phyloP scores from a whole-genome alignment of 495 filamentous ascomycete genomes.

The Aspergillus affinis region DNA sequence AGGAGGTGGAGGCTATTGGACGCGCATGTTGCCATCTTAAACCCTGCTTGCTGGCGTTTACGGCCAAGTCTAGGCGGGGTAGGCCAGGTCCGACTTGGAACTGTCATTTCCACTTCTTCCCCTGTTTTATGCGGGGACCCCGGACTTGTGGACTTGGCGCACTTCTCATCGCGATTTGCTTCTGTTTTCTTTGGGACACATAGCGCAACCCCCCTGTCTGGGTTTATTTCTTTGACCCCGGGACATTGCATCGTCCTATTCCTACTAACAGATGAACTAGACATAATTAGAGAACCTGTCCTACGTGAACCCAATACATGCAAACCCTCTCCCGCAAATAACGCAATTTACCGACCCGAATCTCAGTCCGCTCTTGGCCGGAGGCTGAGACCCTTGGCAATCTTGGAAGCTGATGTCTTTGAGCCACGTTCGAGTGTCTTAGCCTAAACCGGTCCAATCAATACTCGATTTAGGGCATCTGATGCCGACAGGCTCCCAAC shows the following conservation, averaged over 20 bases:
- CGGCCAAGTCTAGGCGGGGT: neutral
- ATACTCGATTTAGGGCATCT: neutral
- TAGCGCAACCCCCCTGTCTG: neutral
- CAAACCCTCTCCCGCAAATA: neutral
- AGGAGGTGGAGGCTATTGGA: neutral
- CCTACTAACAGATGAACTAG: too few species aligned
- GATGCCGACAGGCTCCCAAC: constrained; percentile 1
- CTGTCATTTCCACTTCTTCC: constrained; percentile 4
- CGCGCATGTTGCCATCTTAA: constrained; percentile 9
- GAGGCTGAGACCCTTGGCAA: constrained; percentile 6
- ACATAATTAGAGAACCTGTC: too few species aligned
- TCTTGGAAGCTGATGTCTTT: constrained; percentile 5
- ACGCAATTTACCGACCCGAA: neutral
- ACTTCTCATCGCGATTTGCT: neutral
- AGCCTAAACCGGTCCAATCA: neutral
- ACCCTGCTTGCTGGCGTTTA: neutral
- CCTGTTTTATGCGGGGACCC: constrained; percentile 15
- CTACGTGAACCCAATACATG: neutral
- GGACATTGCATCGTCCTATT: too few species aligned
- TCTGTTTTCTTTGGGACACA: neutral
- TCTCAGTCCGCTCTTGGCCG: constrained; percentile 3
- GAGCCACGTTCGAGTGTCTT: neutral
- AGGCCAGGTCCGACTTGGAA: neutral
- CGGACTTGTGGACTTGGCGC: constrained; percentile 9
- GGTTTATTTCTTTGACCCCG: too few species aligned